A percentile compares a stretch with the other conserved stretches of the same genome.
Evolutionary conservation across 257 asterid genomes (phyloP).

Genomic region (Plantago elongata): DNA sequence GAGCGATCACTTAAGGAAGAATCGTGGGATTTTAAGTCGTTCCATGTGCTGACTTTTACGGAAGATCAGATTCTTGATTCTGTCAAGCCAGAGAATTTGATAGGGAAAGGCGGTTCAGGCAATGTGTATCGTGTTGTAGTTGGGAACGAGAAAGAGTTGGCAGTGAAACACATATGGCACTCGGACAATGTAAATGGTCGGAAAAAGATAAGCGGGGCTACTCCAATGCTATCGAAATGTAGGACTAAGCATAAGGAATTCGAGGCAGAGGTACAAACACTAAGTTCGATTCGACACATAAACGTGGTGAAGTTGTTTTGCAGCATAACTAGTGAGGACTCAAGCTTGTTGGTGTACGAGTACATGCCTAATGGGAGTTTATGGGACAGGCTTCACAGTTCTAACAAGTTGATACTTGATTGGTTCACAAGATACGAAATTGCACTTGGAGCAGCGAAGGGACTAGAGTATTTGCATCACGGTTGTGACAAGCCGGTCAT

Average conservation of each 20-base stretch:
- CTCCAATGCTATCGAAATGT: constrained; percentile 45
- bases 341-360: constrained; percentile 85
- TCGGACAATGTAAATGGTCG: constrained; percentile 18
- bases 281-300: constrained; percentile 76
- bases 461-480: constrained; percentile 87
- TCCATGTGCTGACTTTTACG: constrained; percentile 55
- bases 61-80: constrained; percentile 78
- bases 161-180: constrained; percentile 74
- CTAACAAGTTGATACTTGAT: constrained; percentile 49
- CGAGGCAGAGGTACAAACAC: constrained; percentile 73
- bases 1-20: constrained; percentile 53
- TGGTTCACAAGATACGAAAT: constrained; percentile 75
- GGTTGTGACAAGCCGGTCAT: constrained; percentile 63
- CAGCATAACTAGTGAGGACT: constrained; percentile 80
- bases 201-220: constrained; percentile 25
- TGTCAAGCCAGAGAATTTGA: constrained; percentile 57
- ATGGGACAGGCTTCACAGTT: constrained; percentile 70
- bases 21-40: constrained; percentile 69
- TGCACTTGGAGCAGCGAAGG: constrained; percentile 83
- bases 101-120: constrained; percentile 90
- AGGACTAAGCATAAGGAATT: constrained; percentile 40
- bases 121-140: constrained; percentile 51
- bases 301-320: constrained; percentile 84
- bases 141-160: constrained; percentile 45
- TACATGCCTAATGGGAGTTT: constrained; percentile 90